Evolutionary conservation across 2,329 filamentous ascomycete genomes (phyloP).

Genomic region (Pseudogymnoascus sp.): DNA sequence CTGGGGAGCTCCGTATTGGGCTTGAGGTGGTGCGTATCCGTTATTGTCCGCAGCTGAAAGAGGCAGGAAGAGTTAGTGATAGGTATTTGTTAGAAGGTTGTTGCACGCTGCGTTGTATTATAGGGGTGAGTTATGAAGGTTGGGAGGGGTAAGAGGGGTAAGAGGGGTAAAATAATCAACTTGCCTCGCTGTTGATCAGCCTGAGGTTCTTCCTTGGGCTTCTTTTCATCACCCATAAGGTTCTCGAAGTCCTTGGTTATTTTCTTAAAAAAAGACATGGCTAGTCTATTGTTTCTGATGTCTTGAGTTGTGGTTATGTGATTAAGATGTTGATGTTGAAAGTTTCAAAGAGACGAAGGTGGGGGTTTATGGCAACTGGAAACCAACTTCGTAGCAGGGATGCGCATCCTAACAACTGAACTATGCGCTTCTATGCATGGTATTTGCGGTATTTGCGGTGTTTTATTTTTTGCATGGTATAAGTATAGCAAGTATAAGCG

Average conservation of each 20-base stretch:
- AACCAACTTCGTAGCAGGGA: too few relatives aligned
- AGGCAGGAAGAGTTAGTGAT: slow-evolving; percentile 12
- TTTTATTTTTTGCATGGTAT: not conserved
- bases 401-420: not conserved
- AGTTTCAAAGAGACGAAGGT: not conserved
- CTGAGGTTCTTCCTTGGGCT: slow-evolving; percentile 16
- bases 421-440: not conserved
- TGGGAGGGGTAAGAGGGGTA: not conserved
- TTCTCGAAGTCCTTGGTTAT: slow-evolving; percentile 37
- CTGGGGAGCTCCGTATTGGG: slow-evolving; percentile 9
- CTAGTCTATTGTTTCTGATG: not conserved
- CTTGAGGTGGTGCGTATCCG: not conserved
- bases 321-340: not conserved
- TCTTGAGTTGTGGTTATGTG: not conserved
- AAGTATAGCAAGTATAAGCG: not conserved
- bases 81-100: slow-evolving; percentile 13
- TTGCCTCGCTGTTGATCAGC: not conserved
- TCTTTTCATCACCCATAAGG: slow-evolving; percentile 37
- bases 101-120: slow-evolving; percentile 10
- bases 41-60: not conserved
- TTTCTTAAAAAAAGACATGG: slow-evolving; percentile 41
- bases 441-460: not conserved
- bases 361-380: too few relatives aligned
- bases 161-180: slow-evolving; percentile 9
- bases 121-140: slow-evolving; percentile 4